Evolutionary conservation across 345 rosid species (phyloP), one percentile per base, ranked within the genome.

Genomic region (Gossypium anomalum): DNA sequence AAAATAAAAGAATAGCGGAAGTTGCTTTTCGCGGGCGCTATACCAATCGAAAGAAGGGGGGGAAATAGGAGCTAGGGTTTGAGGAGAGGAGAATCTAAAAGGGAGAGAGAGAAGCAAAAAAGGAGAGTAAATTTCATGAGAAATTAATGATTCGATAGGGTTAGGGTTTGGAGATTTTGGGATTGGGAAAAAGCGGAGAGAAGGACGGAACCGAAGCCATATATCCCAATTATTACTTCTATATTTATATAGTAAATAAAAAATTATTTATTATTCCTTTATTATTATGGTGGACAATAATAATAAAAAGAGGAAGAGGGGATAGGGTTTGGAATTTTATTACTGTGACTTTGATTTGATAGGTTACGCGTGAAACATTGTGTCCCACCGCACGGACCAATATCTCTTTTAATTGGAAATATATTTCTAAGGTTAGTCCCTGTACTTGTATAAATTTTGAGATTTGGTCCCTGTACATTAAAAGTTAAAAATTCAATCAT

Each of bases 71-170:
- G 67, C 45, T 72, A 80, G 79, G 70, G 78, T 65, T 83, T 49
- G 10, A 0, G 52, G 34, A 8, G 19, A 20, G 41, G 65, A 52
- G 47, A 41, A 64, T n/a, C 44, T 49, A 15, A 2, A 49, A 63
- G 15, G 29, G 23, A 7, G 66, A 78, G 53, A 20, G 51, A 52
- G 27, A n/a, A 38, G 41, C 41, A 34, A 1, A 7, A 34, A 63
- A 63, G 20, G 45, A 16, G 49, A 47, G 58, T 22, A 19, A 58
- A 62, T 67, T 71, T 83, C 85, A 79, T 81, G 71, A 9, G 69
- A 56, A 64, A 51, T 74, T 80, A 10, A 2, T 3, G 63, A 9
- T 59, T 23, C 9, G 25, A 4, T 29, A 57, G 20, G 44, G 48
- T 17, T 63, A 38, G 67, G 23, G 48, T 63, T 63, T 3, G 70